Evolutionary conservation across 129 eudicot genomes (phyloP).

Genomic region (carrot (Daucus carota)): DNA sequence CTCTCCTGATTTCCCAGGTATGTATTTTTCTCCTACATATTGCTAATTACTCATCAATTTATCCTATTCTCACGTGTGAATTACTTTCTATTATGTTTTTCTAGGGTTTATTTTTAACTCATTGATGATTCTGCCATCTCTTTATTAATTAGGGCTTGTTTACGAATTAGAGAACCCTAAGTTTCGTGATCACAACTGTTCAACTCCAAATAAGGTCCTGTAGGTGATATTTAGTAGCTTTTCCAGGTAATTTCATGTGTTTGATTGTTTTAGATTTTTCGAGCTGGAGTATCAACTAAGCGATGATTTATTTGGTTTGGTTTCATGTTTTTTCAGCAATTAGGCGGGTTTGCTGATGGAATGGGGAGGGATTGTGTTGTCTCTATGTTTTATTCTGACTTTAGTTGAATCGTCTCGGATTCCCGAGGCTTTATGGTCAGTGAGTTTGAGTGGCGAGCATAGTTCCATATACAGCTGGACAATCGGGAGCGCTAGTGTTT

Average conservation of each 20-base stretch:
- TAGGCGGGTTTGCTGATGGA: slow-evolving; percentile 19
- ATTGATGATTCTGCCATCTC: background rate
- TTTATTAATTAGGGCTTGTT: background rate
- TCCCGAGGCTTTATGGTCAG: slow-evolving; percentile 43
- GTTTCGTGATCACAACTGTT: background rate
- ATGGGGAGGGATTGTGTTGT: slow-evolving; percentile 37
- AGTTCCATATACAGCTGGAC: slow-evolving; percentile 59
- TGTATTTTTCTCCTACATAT: background rate
- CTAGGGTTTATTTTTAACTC: background rate
- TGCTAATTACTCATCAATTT: background rate
- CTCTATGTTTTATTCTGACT: slow-evolving; percentile 26
- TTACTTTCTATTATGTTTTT: background rate
- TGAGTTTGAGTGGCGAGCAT: slow-evolving; percentile 30
- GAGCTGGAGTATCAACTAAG: background rate
- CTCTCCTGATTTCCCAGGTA: background rate
- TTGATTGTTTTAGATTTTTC: background rate
- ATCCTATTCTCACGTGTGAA: background rate
- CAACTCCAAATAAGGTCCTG: background rate
- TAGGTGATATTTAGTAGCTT: background rate
- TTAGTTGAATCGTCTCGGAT: slow-evolving; percentile 52
- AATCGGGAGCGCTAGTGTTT: slow-evolving; percentile 58
- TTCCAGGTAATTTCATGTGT: background rate
- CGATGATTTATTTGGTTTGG: background rate
- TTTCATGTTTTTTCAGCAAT: background rate
- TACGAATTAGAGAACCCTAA: background rate